Evolutionary conservation across 2,329 filamentous ascomycete genomes (phyloP), one percentile per base, ranked within the genome.

Genomic region (Colletotrichum zoysiae): DNA sequence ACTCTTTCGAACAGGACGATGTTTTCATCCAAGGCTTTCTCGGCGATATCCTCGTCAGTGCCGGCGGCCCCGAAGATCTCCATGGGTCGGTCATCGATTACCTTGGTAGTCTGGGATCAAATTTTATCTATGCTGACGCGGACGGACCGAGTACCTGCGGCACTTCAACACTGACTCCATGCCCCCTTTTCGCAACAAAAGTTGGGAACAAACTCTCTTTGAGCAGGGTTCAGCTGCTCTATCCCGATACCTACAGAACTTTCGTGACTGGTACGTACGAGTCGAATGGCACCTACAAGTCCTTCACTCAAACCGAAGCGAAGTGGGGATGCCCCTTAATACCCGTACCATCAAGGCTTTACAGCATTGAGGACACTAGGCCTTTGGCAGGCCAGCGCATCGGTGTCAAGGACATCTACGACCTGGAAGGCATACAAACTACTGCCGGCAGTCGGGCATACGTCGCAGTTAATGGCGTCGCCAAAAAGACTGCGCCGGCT

Each of bases 361-460:
- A 84, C 42, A 76, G 76, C 8, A 73, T 75, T 11, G 74, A 73
- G 0, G 78, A 79, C 4, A 78, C 76, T 9, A 80, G 79, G 42
- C 83, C 82, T 0, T 75, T 84, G 9, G 81, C 78, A 18, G 83
- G 83, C 20, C 67, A 78, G 20, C 81, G 83, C 5, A 67, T 84
- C 5, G 76, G 81, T 30, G 71, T 84, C 14, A 77, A 78, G 23
- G 82, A 85, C 46, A 73, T 76, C 4, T 73, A 79, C 44, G 76
- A 79, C 3, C 67, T 84, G 0, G 73, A 77, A n/a, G 90, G 90
- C 1, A 78, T 90, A 0, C 83, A 84, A 16, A 90, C 88, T 0
- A 84, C 84, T 1, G 82, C 87, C 42, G 90, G 90, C 0, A 91
- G 89, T 66, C 82, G 87, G 42, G 86, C 89, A 1, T 92, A 87